Evolutionary conservation across 2,329 filamentous ascomycete genomes (phyloP), one percentile per base, ranked within the genome.

Genomic region (Penicillium sp.): DNA sequence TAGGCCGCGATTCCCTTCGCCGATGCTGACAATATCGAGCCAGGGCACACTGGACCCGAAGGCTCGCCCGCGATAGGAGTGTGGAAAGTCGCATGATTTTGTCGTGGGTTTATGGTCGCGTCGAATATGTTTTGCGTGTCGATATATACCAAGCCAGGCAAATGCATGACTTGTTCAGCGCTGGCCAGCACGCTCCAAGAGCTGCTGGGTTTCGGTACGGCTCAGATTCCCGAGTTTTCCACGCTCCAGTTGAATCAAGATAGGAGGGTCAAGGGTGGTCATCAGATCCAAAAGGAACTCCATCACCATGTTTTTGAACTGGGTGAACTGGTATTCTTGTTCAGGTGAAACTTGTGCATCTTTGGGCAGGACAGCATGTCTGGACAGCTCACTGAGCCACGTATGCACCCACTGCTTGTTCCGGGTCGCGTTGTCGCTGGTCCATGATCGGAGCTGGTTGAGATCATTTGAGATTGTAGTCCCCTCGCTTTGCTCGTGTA

Each of bases 191-290:
- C 55, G 62, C 26, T 56, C 48, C 34, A 74, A 66, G 23, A 79
- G 67, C 10, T 57, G 57, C 23, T 60, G 49, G 9, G 73, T 78
- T 48, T 78, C 68, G 20, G 56, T 60, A n/a, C 53, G 51, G 18
- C 67, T 71, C 52, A 79, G 59, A 8, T 70, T 70, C 13, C 67
- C 61, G 7, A 79, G 60, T 59, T 73, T 66, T 1, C 79, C 78
- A 21, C 70, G 70, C 55, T 84, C 80, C 3, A 84, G 68, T 55
- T 84, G 81, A 1, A 75, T 60, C 1, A 84, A 70, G 17, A 83
- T 68, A 0, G 82, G 82, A 26, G 71, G 66, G 17, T 75, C 64
- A 15, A 80, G 63, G 6, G 65, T 68, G 2, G 68, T 61, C 51
- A 80, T 72, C 10, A 84, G 62, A 23, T 69, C 64, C 1, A 65